Percentiles rank a stretch among this genome's conserved stretches.
Evolutionary conservation across 2,329 filamentous ascomycete genomes (phyloP).

Genomic region (Colletotrichum sp.): DNA sequence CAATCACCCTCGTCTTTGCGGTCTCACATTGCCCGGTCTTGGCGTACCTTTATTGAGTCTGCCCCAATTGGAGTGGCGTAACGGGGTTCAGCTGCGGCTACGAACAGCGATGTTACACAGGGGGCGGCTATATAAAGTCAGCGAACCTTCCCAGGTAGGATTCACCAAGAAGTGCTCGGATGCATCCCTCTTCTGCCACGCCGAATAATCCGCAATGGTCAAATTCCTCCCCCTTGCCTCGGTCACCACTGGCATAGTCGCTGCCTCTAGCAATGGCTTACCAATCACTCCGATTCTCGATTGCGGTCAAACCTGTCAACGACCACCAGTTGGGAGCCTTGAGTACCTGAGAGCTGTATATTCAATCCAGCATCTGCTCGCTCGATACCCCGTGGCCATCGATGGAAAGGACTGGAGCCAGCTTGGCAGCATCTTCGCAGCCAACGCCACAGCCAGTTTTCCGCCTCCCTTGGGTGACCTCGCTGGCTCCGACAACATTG

Average conservation of each 20-base stretch:
- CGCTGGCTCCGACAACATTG: background rate
- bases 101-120: background rate
- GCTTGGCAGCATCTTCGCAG: background rate
- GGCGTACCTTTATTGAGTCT: background rate
- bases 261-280: background rate
- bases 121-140: background rate
- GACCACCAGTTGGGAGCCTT: background rate
- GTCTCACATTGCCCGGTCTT: background rate
- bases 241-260: background rate
- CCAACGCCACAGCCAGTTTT: background rate
- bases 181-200: fast-evolving
- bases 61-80: background rate
- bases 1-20: fast-evolving
- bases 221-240: background rate
- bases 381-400: background rate
- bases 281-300: background rate
- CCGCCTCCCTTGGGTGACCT: background rate
- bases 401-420: background rate
- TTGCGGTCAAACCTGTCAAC: background rate
- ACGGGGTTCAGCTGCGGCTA: background rate
- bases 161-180: background rate
- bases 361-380: background rate
- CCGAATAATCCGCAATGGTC: background rate
- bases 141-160: background rate
- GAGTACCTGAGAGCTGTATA: background rate